These are phyloP conservation scores for Babesia microti DNA, from an alignment of 169 alveolate species.

Conservation along the genomic window DNA sequence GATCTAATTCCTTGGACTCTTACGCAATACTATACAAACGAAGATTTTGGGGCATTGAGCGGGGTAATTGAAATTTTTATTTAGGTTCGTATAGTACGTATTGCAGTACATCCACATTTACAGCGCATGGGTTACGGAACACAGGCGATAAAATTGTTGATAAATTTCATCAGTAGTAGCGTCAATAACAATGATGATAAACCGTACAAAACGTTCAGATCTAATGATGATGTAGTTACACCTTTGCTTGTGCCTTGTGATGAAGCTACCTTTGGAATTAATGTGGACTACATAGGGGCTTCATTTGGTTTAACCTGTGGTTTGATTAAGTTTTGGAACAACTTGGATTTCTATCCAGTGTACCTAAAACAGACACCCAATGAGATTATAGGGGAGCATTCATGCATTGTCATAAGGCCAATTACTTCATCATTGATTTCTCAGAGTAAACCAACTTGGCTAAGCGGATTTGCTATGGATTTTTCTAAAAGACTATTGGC, in stretches of 20 bases:
- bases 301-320: constrained; percentile 91
- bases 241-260: constrained; percentile 29
- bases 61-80: constrained; percentile 49
- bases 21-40: constrained; percentile 87
- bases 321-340: constrained; percentile 88
- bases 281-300: constrained; percentile 90
- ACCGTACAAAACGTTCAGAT: constrained; percentile 6
- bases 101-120: constrained; percentile 97
- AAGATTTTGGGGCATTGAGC: constrained; percentile 80
- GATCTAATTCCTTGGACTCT: constrained; percentile 97
- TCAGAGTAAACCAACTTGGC: constrained; percentile 2
- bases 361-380: constrained; percentile 86
- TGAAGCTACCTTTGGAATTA: constrained; percentile 48
- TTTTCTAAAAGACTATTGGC: constrained; percentile 25
- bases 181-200: constrained; percentile 9
- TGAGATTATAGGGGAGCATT: constrained; percentile 92
- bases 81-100: constrained; percentile 89
- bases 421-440: neutral
- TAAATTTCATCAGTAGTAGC: constrained; percentile 18
- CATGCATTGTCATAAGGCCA: constrained; percentile 15
- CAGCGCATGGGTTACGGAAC: constrained; percentile 96
- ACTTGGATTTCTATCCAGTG: constrained; percentile 80
- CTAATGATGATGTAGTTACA: too few species aligned
- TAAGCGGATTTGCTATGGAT: constrained; percentile 23
- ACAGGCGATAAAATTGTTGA: constrained; percentile 78